Base-by-base conservation (phyloP, 1,139 yeast genomes). In the Debaryomyces nepalensis region DNA sequence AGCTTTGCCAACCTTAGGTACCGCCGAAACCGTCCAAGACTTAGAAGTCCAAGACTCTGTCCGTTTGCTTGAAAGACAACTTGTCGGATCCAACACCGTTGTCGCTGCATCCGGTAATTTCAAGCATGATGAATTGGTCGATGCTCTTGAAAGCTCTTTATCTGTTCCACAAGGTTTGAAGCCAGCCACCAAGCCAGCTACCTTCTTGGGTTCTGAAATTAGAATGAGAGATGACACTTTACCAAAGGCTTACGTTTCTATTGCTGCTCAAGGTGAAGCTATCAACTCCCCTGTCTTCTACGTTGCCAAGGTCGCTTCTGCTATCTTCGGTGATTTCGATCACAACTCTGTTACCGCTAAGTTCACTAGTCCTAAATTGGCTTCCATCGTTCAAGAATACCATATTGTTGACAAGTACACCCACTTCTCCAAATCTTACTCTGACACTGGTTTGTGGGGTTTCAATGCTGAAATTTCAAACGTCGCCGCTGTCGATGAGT, bases 171-270 rank as follows among this genome's bases (percentile, higher is more conserved):
- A 74, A 43, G 88, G 87, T 48, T 66, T 72, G 46, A 81, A 79
- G 62, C 82, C 84, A 53, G 70, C 73, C 34, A 62, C 63, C 44
- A 69, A 71, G 51, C 73, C 80, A 46, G 79, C 84, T 46, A 63
- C 80, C 34, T 86, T 85, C 79, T 77, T 86, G 65, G 95, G 95
- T 61, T 85, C 93, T 41, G 95, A 87, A 66, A 82, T 85, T 53
- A 82, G 90, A 78, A 72, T 85, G 75, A 84, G 95, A 81, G 95
- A 87, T 62, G 95, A 87, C 68, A 86, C 90, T 54, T 64, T 84
- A 64, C 88, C 91, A 63, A 79, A 81, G 65, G 93, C 93, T 46
- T 84, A 84, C 75, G 74, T 85, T 55, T 70, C 90, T 45, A 73
- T 87, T 55, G 89, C 88, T 46, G 91, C 77, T 46, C 76, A 80